Base-by-base conservation (phyloP, 306 rosid genomes). In the Trifolium fragiferum region DNA sequence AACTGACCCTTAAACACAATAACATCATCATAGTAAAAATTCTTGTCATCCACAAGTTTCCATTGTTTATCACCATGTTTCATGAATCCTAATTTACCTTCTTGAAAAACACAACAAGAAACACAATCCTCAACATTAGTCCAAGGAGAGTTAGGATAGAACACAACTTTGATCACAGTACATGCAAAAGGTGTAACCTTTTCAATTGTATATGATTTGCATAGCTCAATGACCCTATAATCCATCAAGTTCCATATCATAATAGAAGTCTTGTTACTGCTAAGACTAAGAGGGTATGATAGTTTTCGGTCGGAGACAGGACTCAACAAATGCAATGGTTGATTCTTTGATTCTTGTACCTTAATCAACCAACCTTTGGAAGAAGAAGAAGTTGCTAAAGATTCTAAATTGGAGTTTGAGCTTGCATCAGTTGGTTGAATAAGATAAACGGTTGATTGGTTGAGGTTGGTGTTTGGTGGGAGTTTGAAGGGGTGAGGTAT, bases 11-110 rank as follows among this genome's bases (percentile, higher is more conserved):
- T 84, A 15, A 66, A 84, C 33, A 86, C 76, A 38, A 84, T 81
- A 11, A 93, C 67, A 80, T 91, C 98, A 76, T 88, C 88, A 30
- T 80, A 88, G 80, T 81, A 78, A 43, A 51, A 69, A 40, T 75
- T 82, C 27, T 58, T 75, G 44, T 83, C 77, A 73, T 82, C 82
- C 59, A 93, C 70, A 6, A 77, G 79, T 0, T 68, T 84, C 73
- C 90, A 76, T 8, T 70, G 79, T 14, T 82, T 35, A 16, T 81
- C 92, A 0, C 87, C 93, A 18, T 15, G 67, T 68, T 25, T 80
- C 43, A 83, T 71, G 55, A 83, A 73, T 66, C 88, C 91, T 68
- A 54, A 54, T 14, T 62, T 87, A 6, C 97, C 94, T 4, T 65
- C 69, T 13, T 41, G 8, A 8, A 41, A 86, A 14, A 89, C 66